Conservation (phyloP, 2,329 filamentous ascomycete species). For the Cordyceps javanica region DNA sequence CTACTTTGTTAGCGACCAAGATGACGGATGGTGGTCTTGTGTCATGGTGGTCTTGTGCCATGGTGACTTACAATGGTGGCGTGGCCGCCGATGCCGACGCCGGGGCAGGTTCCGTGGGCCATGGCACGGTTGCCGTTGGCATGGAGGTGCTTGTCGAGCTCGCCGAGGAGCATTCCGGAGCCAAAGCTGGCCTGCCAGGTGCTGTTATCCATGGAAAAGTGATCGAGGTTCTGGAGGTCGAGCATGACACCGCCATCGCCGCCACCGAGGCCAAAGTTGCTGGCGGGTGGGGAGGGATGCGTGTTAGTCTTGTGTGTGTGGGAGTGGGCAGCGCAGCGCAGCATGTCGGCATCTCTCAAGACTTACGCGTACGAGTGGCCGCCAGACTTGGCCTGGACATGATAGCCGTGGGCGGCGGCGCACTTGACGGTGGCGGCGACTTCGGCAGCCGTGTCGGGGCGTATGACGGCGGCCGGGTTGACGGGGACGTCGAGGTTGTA, state of each 20-base stretch:
- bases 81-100: constrained; percentile 53
- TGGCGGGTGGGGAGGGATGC: constrained; percentile 14
- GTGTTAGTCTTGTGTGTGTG: too few relatives aligned
- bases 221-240: constrained; percentile 47
- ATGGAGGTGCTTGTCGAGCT: constrained; percentile 45
- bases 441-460: constrained; percentile 46
- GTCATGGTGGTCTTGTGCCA: too few relatives aligned
- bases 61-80: constrained; percentile 44
- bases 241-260: constrained; percentile 45
- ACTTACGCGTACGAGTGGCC: constrained; percentile 58
- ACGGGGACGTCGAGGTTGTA: constrained; percentile 48
- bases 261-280: constrained; percentile 42
- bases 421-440: constrained; percentile 53
- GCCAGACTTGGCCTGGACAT: constrained; percentile 57
- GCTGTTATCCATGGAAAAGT: constrained; percentile 44
- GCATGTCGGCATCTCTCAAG: not conserved
- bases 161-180: constrained; percentile 44
- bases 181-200: constrained; percentile 52
- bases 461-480: constrained; percentile 49
- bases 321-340: not conserved
- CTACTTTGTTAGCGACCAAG: constrained; percentile 13
- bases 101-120: constrained; percentile 53
- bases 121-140: constrained; percentile 49
- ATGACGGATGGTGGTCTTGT: too few relatives aligned
- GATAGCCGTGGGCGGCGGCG: constrained; percentile 40